Base-by-base conservation (phyloP, 768 basidiomycete genomes). In the Termitomyces sp. region DNA sequence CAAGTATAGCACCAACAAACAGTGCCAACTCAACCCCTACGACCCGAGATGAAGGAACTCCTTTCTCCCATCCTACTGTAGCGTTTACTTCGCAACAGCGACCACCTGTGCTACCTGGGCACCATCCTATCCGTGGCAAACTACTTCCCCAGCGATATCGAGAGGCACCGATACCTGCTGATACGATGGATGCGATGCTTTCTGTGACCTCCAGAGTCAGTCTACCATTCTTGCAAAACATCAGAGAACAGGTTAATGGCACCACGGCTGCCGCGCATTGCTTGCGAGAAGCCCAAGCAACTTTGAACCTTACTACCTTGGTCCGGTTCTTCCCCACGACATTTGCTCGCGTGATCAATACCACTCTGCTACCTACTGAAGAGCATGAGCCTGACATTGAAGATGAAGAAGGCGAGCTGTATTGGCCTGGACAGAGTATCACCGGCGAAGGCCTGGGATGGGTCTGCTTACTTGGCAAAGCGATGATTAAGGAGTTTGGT, bases 401-500 rank as follows among this genome's bases (percentile, higher is more conserved):
- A 67, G 90, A 92, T 62, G 87, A 90, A 61, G 89, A 90, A 67
- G 87, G 89, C 60, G 90, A 91, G 64, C 74, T 92, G n/a, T 89
- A 83, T 65, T 91, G 89, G 90, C 90, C 89, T 0, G 84, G 84
- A 43, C 85, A 89, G 63, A 76, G 80, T 37, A 74, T 84, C 56
- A 86, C 80, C 31, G 88, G 87, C 43, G 86, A 89, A 68, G 90
- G 90, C 49, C 76, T 92, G 31, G 90, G 86, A 21, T 92, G 90
- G 90, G 83, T 91, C n/a, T 91, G 89, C 68, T 75, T 87, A 30
- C 86, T 92, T 83, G 89, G 89, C 63, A 88, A 86, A 66, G 85
- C 89, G 41, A 92, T 92, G 90, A 82, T 92, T 65, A 83, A 80
- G 63, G 90, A 92, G 65, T 87, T 89, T 63, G 88, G 89, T 60